Evolutionary conservation across 2,329 filamentous ascomycete genomes (phyloP), one percentile per base, ranked within the genome.

Genomic region (Pseudogymnoascus sp.): DNA sequence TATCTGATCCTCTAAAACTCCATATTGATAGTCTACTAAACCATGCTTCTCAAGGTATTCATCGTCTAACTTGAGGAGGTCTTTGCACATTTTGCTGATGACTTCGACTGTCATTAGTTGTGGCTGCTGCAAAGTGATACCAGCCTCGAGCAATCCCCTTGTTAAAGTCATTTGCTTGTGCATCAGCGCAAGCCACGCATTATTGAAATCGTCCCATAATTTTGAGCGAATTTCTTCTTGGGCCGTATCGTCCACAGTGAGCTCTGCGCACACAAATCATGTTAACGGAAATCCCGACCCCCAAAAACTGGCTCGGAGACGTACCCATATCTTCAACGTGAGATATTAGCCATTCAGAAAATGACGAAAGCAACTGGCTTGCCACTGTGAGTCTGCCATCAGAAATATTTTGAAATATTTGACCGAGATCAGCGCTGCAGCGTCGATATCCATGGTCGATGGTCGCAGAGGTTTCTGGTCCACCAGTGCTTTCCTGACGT

Each of bases 1-100:
- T 69, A 97, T 97, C 72, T 90, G 86, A 73, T 97, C 92, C 76
- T 97, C 94, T 84, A 91, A 95, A 25, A 97, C 90, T 7, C 94
- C 94, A 78, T 96, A 95, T 71, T 97, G 89, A 74, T 97, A 99
- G 77, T 99, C 94, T 10, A 99, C 91, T 59, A 99, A 78, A n/a
- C 94, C 94, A 72, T 95, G 88, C 68, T 89, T 87, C 75, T 97
- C 93, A 66, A 97, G 84, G 60, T 84, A 84, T 73, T 97, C 92
- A 73, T 92, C 96, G 12, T 56, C 31, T 60, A 96, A 80, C 60
- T 86, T 83, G 63, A 96, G 83, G 31, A 99, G 76, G 70, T 96
- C 89, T 62, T 88, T 87, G 11, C 90, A 91, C 83, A 97, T 87
- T 68, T 86, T 87, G 70, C 90, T 85, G 59, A 97, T 80, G 23